These are phyloP conservation scores for Petunia axillaris DNA, from an alignment of 257 asterid genomes.

Conservation along the genomic window DNA sequence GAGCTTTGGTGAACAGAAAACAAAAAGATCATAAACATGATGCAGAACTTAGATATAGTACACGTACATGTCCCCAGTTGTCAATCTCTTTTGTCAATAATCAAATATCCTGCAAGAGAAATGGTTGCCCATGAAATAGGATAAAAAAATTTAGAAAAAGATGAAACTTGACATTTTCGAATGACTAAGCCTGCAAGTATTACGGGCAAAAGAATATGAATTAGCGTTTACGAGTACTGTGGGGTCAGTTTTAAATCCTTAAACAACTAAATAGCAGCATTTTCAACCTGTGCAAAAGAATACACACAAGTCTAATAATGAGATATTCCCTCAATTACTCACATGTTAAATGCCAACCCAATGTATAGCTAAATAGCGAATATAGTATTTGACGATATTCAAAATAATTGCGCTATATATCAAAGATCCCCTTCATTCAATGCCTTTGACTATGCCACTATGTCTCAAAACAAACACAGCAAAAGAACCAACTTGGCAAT, in stretches of 20 bases:
- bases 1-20: not conserved
- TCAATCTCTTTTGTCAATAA: constrained; percentile 70
- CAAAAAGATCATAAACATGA: constrained; percentile 9
- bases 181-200: not conserved
- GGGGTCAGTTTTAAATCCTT: not conserved
- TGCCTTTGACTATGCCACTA: constrained; percentile 62
- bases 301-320: not conserved
- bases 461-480: constrained; percentile 83
- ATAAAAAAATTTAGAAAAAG: not conserved
- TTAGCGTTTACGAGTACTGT: not conserved
- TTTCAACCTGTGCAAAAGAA: not conserved
- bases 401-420: constrained; percentile 66
- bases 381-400: constrained; percentile 57
- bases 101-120: constrained; percentile 64
- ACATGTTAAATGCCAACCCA: not conserved
- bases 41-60: constrained; percentile 6
- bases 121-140: constrained; percentile 21
- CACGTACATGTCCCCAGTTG: constrained; percentile 97
- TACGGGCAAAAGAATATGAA: not conserved
- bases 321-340: not conserved
- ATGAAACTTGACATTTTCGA: constrained; percentile 19
- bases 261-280: not conserved
- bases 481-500: constrained; percentile 86
- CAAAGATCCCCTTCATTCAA: constrained; percentile 48
- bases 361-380: not conserved